A percentile compares a stretch with the other conserved stretches of the same genome.
These are phyloP conservation scores for Pseudogymnoascus destructans DNA, from an alignment of 2,329 filamentous ascomycete genomes.

Conservation along the genomic window DNA sequence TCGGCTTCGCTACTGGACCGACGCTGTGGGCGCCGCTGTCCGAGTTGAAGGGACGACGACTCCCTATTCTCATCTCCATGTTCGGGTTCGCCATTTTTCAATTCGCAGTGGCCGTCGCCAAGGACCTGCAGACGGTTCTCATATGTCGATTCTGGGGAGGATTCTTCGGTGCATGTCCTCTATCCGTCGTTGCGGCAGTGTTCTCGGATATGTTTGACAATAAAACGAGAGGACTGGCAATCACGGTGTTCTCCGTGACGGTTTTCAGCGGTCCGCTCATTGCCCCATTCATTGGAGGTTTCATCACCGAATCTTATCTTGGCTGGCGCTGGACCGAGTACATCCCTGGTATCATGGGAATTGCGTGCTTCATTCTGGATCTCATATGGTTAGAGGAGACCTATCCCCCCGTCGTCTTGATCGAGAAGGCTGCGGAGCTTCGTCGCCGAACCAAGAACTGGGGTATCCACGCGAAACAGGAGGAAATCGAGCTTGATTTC, in stretches of 20 bases:
- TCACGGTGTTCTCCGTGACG: constrained; percentile 45
- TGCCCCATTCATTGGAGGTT: constrained; percentile 57
- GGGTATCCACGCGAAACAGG: constrained; percentile 59
- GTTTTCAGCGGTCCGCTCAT: constrained; percentile 56
- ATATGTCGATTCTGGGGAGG: constrained; percentile 63
- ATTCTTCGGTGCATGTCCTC: constrained; percentile 55
- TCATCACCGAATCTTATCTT: constrained; percentile 46
- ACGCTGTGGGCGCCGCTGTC: constrained; percentile 61
- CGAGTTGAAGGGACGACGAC: constrained; percentile 54
- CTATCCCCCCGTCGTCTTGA: constrained; percentile 54
- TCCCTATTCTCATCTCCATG: constrained; percentile 48
- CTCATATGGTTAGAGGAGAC: constrained; percentile 54
- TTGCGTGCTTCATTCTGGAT: constrained; percentile 44
- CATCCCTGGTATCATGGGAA: constrained; percentile 48
- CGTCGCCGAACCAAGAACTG: constrained; percentile 53
- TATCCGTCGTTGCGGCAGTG: constrained; percentile 57
- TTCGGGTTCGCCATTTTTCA: constrained; percentile 59
- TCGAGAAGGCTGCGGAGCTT: constrained; percentile 46
- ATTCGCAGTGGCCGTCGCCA: constrained; percentile 48
- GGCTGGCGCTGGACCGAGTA: constrained; percentile 68
- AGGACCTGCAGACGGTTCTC: constrained; percentile 56
- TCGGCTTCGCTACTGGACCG: constrained; percentile 60
- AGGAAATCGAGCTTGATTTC: constrained; percentile 57
- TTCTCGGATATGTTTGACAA: constrained; percentile 63
- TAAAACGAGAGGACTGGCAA: constrained; percentile 43